A percentile compares a stretch with the other conserved stretches of the same genome.
Conservation (phyloP, 169 alveolate species). For the Theileria orientalis region DNA sequence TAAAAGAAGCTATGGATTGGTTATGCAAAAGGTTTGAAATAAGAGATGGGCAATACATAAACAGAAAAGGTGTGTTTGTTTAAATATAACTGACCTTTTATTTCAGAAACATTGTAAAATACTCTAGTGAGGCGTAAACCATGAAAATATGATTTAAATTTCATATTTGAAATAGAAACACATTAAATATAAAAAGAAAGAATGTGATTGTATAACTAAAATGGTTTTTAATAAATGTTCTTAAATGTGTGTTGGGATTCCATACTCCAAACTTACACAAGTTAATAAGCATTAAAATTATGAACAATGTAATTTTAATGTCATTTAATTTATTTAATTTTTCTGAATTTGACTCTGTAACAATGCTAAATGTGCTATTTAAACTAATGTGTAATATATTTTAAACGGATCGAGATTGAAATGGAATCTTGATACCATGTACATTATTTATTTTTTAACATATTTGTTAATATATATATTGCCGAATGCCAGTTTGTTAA, state of each 20-base stretch:
- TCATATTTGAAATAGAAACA: too few species aligned
- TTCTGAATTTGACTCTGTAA: too few species aligned
- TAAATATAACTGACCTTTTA: not conserved
- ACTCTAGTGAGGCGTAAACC: too few species aligned
- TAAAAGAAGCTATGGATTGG: slow-evolving; percentile 44
- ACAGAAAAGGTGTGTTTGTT: slow-evolving; percentile 2
- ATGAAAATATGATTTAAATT: too few species aligned
- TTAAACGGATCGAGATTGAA: not conserved
- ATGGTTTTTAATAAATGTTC: not conserved
- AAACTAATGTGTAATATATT: too few species aligned
- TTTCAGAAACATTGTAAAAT: not conserved
- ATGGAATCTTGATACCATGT: not conserved
- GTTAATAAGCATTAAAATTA: too few species aligned
- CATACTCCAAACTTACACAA: not conserved
- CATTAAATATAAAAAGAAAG: not conserved
- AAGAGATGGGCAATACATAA: slow-evolving; percentile 13
- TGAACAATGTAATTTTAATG: not conserved
- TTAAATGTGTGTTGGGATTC: not conserved
- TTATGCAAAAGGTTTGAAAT: slow-evolving; percentile 43
- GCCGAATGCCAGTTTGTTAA: not conserved
- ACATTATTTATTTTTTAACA: not conserved
- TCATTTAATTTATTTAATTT: not conserved
- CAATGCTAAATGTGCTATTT: too few species aligned
- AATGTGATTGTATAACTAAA: too few species aligned
- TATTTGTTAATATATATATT: not conserved